Evolutionary conservation across 768 basidiomycete species (phyloP).

Genomic region (Lactarius tabidus): DNA sequence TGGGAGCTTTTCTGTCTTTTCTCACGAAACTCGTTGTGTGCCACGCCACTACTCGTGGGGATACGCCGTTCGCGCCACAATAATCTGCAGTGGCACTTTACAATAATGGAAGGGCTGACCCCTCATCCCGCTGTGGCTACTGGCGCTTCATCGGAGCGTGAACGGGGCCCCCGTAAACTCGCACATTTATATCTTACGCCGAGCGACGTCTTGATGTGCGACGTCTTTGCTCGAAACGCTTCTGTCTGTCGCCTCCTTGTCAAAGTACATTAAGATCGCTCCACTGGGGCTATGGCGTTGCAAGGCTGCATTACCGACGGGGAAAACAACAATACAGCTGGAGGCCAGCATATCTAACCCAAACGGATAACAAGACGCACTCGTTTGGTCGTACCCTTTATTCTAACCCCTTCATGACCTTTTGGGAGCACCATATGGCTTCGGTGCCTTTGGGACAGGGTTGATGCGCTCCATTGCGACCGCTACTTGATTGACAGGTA

Average conservation of each 20-base stretch:
- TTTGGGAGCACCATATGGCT: not conserved
- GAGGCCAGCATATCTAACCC: not conserved
- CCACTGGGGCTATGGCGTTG: not conserved
- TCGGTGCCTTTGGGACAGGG: not conserved
- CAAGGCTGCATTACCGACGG: not conserved
- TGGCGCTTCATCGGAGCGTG: constrained; percentile 8
- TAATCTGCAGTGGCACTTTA: not conserved
- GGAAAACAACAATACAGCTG: not conserved
- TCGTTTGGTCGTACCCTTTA: not conserved
- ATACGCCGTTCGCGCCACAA: constrained; percentile 18
- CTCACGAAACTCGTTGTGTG: constrained; percentile 19
- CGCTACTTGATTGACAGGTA: not conserved
- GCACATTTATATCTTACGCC: not conserved
- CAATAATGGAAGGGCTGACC: not conserved
- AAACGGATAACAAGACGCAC: constrained; percentile 6
- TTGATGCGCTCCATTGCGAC: not conserved
- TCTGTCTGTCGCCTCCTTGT: constrained; percentile 3
- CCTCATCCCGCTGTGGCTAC: not conserved
- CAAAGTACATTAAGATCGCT: not conserved
- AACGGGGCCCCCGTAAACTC: constrained; percentile 1
- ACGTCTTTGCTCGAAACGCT: not conserved
- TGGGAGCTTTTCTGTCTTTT: constrained; percentile 4
- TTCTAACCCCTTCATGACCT: not conserved
- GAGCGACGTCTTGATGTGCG: not conserved
- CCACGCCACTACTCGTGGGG: constrained; percentile 14